Evolutionary conservation across 208 protist species (phyloP).

Genomic region (Trypanosoma mega): DNA sequence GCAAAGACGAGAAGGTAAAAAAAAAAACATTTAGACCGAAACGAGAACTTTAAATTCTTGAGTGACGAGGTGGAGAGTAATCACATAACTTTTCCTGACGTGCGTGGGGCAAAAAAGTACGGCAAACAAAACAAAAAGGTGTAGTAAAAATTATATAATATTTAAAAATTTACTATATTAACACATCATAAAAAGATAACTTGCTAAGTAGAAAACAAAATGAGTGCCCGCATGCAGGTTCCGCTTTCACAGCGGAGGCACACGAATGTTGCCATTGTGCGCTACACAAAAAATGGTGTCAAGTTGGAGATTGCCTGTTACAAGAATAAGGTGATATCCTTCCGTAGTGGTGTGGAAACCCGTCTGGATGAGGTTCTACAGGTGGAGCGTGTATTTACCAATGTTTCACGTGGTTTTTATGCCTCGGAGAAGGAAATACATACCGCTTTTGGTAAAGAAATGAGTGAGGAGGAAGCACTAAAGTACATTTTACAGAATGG

Average conservation of each 20-base stretch:
- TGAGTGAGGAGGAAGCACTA: conserved; percentile 71
- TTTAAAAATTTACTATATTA: too few relatives aligned
- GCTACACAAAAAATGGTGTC: conserved; percentile 77
- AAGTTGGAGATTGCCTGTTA: conserved; percentile 91
- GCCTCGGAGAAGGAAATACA: conserved; percentile 83
- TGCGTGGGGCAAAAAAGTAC: not conserved
- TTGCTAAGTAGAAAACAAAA: conserved; percentile 16
- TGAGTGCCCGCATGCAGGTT: conserved; percentile 87
- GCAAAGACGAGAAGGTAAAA: too few relatives aligned
- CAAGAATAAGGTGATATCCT: conserved; percentile 93
- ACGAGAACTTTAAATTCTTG: too few relatives aligned
- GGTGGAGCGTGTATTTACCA: conserved; percentile 89
- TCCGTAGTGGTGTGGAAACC: conserved; percentile 78
- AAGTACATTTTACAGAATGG: conserved; percentile 95
- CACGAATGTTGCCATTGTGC: conserved; percentile 88
- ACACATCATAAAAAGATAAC: not conserved
- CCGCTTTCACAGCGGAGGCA: conserved; percentile 88
- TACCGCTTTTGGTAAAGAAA: conserved; percentile 55
- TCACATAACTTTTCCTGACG: too few relatives aligned
- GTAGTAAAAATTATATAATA: too few relatives aligned
- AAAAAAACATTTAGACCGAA: too few relatives aligned
- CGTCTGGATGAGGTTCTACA: conserved; percentile 90
- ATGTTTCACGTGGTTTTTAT: conserved; percentile 75
- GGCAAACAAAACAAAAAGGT: too few relatives aligned
- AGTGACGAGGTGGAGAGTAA: too few relatives aligned